Conservation (phyloP, 108 stramenopile genomes). For the Nannochloropsis salina region DNA sequence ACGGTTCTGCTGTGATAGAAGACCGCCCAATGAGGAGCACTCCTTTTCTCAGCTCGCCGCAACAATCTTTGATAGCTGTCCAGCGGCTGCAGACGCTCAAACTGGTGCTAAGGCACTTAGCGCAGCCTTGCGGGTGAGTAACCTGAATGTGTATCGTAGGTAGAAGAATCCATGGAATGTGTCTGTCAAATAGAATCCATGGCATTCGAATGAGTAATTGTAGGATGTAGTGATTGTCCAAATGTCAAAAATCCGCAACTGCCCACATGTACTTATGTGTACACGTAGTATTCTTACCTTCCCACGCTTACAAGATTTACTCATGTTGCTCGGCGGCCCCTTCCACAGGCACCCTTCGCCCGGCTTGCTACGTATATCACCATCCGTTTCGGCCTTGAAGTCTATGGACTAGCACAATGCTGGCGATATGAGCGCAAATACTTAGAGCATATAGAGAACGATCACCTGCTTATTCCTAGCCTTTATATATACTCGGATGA, state of each 20-base stretch:
- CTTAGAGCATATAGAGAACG: background rate
- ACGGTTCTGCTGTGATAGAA: background rate
- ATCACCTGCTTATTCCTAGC: background rate
- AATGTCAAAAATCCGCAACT: too few species aligned
- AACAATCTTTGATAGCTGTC: constrained; percentile 5
- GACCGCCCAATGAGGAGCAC: background rate
- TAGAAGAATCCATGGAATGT: too few species aligned
- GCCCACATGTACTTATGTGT: too few species aligned
- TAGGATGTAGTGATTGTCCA: too few species aligned
- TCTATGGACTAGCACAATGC: background rate
- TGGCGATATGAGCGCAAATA: background rate
- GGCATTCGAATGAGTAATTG: too few species aligned
- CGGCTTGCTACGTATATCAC: background rate
- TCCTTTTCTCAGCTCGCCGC: background rate
- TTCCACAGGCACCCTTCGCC: background rate
- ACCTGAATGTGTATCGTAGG: background rate
- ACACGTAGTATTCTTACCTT: too few species aligned
- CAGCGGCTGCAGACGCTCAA: background rate
- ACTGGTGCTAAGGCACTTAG: background rate
- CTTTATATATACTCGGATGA: constrained; percentile 17
- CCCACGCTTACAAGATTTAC: too few species aligned
- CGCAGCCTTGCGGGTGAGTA: background rate
- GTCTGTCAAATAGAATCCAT: too few species aligned
- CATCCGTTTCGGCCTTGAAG: background rate
- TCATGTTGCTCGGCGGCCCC: too few species aligned